Base-by-base conservation (phyloP, 2,329 filamentous ascomycete genomes). In the Aspergillus hortae region DNA sequence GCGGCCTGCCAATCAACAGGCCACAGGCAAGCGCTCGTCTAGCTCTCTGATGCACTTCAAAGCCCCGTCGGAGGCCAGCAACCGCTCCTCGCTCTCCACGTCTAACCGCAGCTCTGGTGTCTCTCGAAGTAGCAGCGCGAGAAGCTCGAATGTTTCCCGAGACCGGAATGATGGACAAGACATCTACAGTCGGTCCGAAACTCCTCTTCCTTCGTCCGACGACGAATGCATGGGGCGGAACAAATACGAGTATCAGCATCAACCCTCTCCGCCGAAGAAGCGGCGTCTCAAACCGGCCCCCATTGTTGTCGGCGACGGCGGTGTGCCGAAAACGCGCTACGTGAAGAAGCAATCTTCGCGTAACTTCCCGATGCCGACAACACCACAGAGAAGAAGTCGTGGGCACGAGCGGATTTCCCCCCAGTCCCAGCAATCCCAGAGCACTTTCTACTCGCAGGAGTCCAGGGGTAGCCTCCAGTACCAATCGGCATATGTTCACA, bases 151-250 rank as follows among this genome's bases (percentile, higher is more conserved):
- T 11, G 49, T 63, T 25, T 57, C 58, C 23, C 52, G 40, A 59
- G 52, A 32, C 49, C 58, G 7, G 49, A 52, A 6, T 42, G 14
- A 19, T 10, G 60, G 63, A 23, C 54, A 48, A 12, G 48, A 54
- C 9, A 53, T 58, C 11, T 51, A 45, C 15, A 47, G 47, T 35
- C 60, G 58, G n/a, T 56, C 64, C 2, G 65, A 67, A 23, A 70
- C 66, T 5, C 67, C 69, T 7, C 54, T 74, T 7, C 67, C 70
- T n/a, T 73, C 71, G 30, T 74, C 71, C 0, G 71, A 74, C 33
- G 71, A 74, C 10, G 71, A 74, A 50, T 61, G 63, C n/a, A 61
- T 66, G 30, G 61, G 59, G 10, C 59, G 54, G 1, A 49, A 44
- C 15, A 38, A 51, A 14, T 56, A 53, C 6, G 38, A 46, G n/a